These are phyloP conservation scores for Pholiota adiposa DNA, from an alignment of 1,284 basidiomycete genomes.

Conservation along the genomic window DNA sequence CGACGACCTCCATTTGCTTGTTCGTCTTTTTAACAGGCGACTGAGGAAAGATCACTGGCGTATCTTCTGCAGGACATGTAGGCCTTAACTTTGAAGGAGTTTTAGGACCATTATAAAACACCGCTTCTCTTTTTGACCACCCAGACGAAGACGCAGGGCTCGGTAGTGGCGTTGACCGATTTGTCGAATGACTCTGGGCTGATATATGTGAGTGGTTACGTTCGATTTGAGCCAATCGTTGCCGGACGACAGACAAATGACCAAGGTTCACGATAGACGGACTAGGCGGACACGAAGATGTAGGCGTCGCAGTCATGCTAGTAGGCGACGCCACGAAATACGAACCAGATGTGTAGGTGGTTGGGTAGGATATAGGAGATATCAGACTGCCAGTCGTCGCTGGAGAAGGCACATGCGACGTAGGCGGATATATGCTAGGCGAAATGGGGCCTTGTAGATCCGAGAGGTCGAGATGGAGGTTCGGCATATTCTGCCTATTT, in stretches of 20 bases:
- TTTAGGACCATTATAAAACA: conserved; percentile 14
- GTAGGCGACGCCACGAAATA: conserved; percentile 16
- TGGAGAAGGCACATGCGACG: conserved; percentile 7
- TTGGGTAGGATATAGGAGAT: conserved; percentile 19
- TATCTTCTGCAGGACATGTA: neutral
- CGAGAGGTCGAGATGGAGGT: conserved; percentile 24
- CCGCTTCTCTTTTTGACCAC: conserved; percentile 20
- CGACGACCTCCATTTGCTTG: neutral
- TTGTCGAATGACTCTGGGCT: conserved; percentile 14
- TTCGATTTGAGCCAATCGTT: conserved; percentile 40
- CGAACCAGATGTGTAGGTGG: conserved; percentile 12
- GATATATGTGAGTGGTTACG: conserved; percentile 27
- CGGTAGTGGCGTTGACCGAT: conserved; percentile 2
- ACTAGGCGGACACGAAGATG: conserved; percentile 25
- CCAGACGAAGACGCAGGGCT: conserved; percentile 19
- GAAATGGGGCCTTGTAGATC: conserved; percentile 22
- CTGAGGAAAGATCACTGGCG: neutral
- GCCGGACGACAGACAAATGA: conserved; percentile 39
- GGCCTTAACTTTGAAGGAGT: neutral
- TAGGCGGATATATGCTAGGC: conserved; percentile 27
- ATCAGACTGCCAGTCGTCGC: neutral
- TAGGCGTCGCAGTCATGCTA: conserved; percentile 3
- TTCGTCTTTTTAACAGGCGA: neutral
- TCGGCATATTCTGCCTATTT: conserved; percentile 15
- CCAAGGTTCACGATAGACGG: conserved; percentile 40